phyloP scores from a whole-genome alignment of 352 stramenopile genomes.

The Ophiocytium majus region DNA sequence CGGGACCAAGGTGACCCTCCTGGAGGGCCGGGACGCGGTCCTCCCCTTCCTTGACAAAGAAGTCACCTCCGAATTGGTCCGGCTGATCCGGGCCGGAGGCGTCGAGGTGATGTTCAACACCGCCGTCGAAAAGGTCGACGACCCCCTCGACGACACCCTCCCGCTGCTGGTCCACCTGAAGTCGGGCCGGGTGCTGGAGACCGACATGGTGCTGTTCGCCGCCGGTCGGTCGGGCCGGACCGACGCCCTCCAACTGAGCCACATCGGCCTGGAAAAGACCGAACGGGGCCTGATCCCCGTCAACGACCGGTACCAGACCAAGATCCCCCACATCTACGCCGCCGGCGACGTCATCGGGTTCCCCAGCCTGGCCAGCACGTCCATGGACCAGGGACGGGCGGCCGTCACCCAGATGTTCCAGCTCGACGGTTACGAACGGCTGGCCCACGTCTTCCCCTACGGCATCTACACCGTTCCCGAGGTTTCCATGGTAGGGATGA shows the following conservation, averaged over 20 bases:
- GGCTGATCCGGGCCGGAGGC: too few relatives aligned
- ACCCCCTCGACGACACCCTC: too few relatives aligned
- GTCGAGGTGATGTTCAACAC: too few relatives aligned
- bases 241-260: constrained; percentile 72
- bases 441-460: constrained; percentile 70
- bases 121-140: too few relatives aligned
- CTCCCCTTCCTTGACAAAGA: not conserved
- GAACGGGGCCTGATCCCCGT: constrained; percentile 74
- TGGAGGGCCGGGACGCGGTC: not conserved
- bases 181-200: too few relatives aligned
- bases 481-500: constrained; percentile 83
- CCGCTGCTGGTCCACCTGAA: too few relatives aligned
- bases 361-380: constrained; percentile 76
- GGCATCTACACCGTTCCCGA: constrained; percentile 85
- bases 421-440: not conserved
- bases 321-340: constrained; percentile 75
- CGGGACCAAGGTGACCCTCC: not conserved
- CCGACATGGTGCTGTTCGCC: too few relatives aligned
- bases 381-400: constrained; percentile 78
- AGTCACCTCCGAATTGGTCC: not conserved
- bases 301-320: constrained; percentile 80
- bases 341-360: constrained; percentile 80
- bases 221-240: constrained; percentile 59
- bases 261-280: constrained; percentile 71
- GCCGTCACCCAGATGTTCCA: constrained; percentile 77